Evolutionary conservation across 2,329 filamentous ascomycete species (phyloP), one percentile per base, ranked within the genome.

Genomic region (Dothidotthia symphoricarpi): DNA sequence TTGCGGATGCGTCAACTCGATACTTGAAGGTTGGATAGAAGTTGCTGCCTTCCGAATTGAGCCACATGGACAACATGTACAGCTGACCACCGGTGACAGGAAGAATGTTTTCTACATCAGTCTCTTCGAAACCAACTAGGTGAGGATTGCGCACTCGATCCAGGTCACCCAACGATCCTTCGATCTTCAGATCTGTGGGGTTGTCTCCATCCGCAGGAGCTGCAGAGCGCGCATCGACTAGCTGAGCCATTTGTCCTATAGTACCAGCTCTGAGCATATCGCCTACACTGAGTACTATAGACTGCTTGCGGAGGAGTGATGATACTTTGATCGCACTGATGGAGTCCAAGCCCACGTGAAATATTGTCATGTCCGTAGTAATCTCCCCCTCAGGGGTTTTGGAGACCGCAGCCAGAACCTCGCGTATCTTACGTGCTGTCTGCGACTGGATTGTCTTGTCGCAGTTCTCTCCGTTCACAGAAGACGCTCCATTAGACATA

Each of bases 281-380:
- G 28, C 85, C 82, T 3, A 91, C 85, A 24, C 76, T 75, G 1
- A 95, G 63, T 10, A 69, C 65, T 6, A 95, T 66, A 0, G 74
- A 78, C 28, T 74, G 67, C 49, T 78, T 85, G 28, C 80, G 81
- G 3, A 96, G 70, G 6, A 89, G 71, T 0, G 83, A 77, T 7
- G 82, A 81, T 3, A 89, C 81, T 56, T 93, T 94, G 69, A 96
- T 93, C 1, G 88, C 85, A 47, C 84, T 91, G 63, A 96, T 95
- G 0, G 90, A 96, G 61, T 96, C 90, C 1, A 96, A 78, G 0
- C 90, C 90, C 2, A 96, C 75, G 47, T 93, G 83, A 63, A 93
- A 95, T 10, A 95, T 77, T 0, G 77, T 87, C 34, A 82, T 77
- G 1, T 74, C 70, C 38, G 74, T 75, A 3, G 69, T 65, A 34